These are phyloP conservation scores for Penicillium dipodomyicola DNA, from an alignment of 495 filamentous ascomycete genomes.

Conservation along the genomic window DNA sequence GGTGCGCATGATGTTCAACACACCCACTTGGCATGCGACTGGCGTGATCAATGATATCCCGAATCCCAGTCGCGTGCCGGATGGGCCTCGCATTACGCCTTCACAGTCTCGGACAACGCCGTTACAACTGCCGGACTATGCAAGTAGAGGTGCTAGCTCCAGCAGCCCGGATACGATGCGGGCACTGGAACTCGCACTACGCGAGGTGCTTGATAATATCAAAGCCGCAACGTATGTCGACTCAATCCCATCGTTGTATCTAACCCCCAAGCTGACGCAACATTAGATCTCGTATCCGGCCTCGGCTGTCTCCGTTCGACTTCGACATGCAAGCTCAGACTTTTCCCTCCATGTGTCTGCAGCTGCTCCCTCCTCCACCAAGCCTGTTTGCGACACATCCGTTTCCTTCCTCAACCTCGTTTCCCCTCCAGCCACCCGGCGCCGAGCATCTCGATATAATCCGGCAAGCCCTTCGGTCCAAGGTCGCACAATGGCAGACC, in stretches of 20 bases:
- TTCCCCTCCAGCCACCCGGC: conserved; percentile 70
- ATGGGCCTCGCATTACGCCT: conserved; percentile 41
- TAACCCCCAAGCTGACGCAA: conserved; percentile 4
- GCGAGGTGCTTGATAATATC: conserved; percentile 74
- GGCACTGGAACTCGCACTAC: conserved; percentile 79
- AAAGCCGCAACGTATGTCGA: conserved; percentile 72
- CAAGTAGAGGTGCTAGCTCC: conserved; percentile 54
- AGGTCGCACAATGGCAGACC: conserved; percentile 60
- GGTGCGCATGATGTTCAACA: conserved; percentile 54
- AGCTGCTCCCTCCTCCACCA: conserved; percentile 73
- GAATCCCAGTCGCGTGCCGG: conserved; percentile 37
- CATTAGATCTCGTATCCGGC: conserved; percentile 24
- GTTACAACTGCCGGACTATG: conserved; percentile 54
- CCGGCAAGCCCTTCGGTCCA: conserved; percentile 59
- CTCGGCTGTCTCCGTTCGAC: conserved; percentile 63
- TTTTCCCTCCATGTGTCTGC: conserved; percentile 77
- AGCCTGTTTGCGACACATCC: conserved; percentile 69
- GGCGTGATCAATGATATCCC: conserved; percentile 79
- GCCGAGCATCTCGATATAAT: conserved; percentile 68
- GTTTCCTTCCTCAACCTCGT: conserved; percentile 67
- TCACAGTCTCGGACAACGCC: conserved; percentile 44
- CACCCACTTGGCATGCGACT: conserved; percentile 72
- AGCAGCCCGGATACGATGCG: conserved; percentile 68
- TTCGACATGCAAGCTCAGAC: conserved; percentile 78
- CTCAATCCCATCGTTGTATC: conserved; percentile 7